A percentile compares a stretch with the other conserved stretches of the same genome.
These are phyloP conservation scores for Nannizzia gypsea DNA, from an alignment of 2,329 filamentous ascomycete genomes.

Conservation along the genomic window DNA sequence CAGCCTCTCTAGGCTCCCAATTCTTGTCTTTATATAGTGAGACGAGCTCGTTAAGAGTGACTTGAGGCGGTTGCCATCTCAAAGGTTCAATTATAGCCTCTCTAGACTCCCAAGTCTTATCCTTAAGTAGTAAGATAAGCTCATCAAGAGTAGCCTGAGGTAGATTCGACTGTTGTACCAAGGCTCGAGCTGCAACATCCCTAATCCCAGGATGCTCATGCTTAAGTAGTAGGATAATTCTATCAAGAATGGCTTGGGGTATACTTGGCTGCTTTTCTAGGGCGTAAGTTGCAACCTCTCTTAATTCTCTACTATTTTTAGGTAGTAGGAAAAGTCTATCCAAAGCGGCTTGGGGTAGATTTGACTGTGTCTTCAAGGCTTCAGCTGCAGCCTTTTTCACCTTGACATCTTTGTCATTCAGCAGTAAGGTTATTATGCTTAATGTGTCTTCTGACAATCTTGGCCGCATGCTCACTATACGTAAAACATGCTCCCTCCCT, in stretches of 20 bases:
- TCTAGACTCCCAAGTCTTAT: neutral
- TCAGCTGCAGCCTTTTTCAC: neutral
- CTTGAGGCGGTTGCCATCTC: too few species aligned
- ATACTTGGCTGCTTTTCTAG: too few species aligned
- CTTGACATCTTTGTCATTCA: neutral
- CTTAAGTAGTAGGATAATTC: neutral
- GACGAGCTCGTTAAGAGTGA: too few species aligned
- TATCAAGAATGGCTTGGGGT: neutral
- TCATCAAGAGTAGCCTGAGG: neutral
- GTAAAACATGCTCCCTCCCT: neutral
- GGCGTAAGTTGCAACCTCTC: too few species aligned
- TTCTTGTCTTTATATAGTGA: too few species aligned
- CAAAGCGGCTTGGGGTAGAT: too few species aligned
- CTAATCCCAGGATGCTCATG: neutral
- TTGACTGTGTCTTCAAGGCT: too few species aligned
- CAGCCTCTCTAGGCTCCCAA: neutral
- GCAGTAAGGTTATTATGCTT: neutral
- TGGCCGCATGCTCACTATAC: neutral
- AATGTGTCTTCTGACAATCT: neutral
- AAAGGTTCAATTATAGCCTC: too few species aligned
- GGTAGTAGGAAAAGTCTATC: neutral
- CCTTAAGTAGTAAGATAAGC: neutral
- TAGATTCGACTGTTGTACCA: neutral
- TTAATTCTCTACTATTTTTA: too few species aligned
- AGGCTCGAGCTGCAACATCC: neutral